Evolutionary conservation across 371 early-diverging fungal genomes (phyloP), one percentile per base, ranked within the genome.

Genomic region (Mucor circinelloides): DNA sequence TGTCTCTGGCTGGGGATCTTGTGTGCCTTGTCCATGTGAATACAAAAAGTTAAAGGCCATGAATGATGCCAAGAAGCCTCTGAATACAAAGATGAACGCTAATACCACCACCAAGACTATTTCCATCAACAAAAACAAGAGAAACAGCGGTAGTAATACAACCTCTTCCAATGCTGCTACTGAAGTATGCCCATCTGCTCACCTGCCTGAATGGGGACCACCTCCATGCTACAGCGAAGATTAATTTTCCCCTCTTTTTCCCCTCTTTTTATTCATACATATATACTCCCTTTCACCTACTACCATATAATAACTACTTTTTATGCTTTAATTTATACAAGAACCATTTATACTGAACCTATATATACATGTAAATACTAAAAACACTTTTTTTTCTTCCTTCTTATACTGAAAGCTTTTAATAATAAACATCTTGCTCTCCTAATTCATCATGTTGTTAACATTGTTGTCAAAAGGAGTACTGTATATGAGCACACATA

Each of bases 11-110:
- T 81, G 81, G 81, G 78, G 78, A 0, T 58, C 67, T 4, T 81
- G 78, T 44, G 15, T 59, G 2, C 69, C 69, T 6, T 81, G 81
- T 67, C 78, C 78, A 44, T 81, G 78, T 42, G 65, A 74, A 52
- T 46, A 64, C 38, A 78, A 73, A 25, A 54, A 52, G 12, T 31
- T 58, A 21, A 72, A 64, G 19, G 25, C 23, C 0, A 30, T 38
- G 23, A 52, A 44, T 6, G 40, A 19, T 31, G 15, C 27, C 25
- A 27, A 46, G 21, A 59, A 50, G 12, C 25, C 52, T 52, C 27
- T 25, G 23, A 7, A 2, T 48, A n/a, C 48, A 21, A 23, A 12
- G 17, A 48, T 8, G 19, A 23, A 48, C 10, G 5, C 40, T 17
- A 15, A 23, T 48, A 23, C 48, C 48, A 23, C 48, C 48, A 23